Conservation (phyloP, 352 stramenopile genomes). For the Phytophthora cryptogea region DNA sequence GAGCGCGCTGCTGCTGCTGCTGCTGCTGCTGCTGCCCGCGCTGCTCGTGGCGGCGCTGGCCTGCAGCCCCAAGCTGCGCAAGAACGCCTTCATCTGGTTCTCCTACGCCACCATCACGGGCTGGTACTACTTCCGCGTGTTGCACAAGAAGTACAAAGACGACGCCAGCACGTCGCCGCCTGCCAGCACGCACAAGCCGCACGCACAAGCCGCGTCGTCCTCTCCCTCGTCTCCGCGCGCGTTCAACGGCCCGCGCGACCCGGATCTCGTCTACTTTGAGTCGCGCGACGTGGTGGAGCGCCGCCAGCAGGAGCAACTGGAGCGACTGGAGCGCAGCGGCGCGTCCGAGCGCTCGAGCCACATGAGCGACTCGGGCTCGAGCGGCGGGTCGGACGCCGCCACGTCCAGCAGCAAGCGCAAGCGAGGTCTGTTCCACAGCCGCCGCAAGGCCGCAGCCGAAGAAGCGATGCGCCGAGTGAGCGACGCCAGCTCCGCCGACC, state of each 20-base stretch:
- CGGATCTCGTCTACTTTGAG: conserved; percentile 60
- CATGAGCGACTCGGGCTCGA: conserved; percentile 61
- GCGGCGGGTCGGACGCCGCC: conserved; percentile 42
- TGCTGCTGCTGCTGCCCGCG: conserved; percentile 45
- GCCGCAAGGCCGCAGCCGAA: conserved; percentile 41
- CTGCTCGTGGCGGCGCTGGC: conserved; percentile 47
- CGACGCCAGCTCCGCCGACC: conserved; percentile 30
- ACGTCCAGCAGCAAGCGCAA: conserved; percentile 41
- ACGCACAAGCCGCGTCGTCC: neutral
- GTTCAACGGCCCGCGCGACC: conserved; percentile 9
- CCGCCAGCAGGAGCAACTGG: conserved; percentile 32
- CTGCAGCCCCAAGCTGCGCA: conserved; percentile 55
- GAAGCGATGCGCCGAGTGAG: conserved; percentile 43
- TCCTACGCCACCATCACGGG: conserved; percentile 81
- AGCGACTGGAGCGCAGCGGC: conserved; percentile 33
- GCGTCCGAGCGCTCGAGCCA: conserved; percentile 51
- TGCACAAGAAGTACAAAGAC: conserved; percentile 63
- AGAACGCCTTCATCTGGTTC: conserved; percentile 68
- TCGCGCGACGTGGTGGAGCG: conserved; percentile 39
- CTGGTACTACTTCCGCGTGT: conserved; percentile 85
- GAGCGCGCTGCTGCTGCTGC: conserved; percentile 45
- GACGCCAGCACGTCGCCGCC: conserved; percentile 16
- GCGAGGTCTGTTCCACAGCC: conserved; percentile 45
- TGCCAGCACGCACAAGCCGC: conserved; percentile 6
- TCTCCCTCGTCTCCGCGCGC: conserved; percentile 3